These are phyloP conservation scores for Perilla frutescens DNA, from an alignment of 257 asterid species.

Conservation along the genomic window DNA sequence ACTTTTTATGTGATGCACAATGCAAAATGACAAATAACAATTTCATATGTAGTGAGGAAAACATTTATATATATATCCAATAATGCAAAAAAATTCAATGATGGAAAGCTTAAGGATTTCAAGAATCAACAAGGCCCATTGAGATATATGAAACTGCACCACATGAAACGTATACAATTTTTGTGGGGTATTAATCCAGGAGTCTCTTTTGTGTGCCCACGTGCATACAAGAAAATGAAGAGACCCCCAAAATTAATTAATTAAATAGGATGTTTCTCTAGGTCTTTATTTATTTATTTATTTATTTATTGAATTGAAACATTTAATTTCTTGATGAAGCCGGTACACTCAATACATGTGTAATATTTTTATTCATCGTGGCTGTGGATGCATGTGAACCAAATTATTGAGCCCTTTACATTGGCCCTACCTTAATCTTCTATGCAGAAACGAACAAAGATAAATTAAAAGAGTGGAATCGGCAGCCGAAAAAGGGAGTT, in stretches of 20 bases:
- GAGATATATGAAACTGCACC: constrained; percentile 33
- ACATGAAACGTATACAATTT: constrained; percentile 36
- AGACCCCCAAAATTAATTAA: constrained; percentile 39
- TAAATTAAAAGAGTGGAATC: constrained; percentile 19
- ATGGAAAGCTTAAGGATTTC: constrained; percentile 44
- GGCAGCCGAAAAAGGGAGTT: constrained; percentile 33
- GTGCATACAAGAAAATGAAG: constrained; percentile 54
- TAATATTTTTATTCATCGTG: constrained; percentile 39
- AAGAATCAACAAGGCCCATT: constrained; percentile 39
- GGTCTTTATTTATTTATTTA: constrained; percentile 25
- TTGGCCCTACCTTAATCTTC: constrained; percentile 54
- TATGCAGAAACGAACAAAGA: constrained; percentile 38
- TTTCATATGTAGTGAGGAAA: constrained; percentile 26
- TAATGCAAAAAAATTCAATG: constrained; percentile 41
- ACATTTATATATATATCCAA: constrained; percentile 15
- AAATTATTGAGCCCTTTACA: constrained; percentile 53
- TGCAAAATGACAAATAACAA: constrained; percentile 37
- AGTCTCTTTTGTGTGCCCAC: constrained; percentile 54
- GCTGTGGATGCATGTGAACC: constrained; percentile 59
- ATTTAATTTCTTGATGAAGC: constrained; percentile 21
- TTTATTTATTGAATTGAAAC: constrained; percentile 26
- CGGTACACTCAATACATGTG: constrained; percentile 37
- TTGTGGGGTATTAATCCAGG: constrained; percentile 47
- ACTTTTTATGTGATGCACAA: constrained; percentile 16
- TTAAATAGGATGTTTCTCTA: constrained; percentile 36